Evolutionary conservation across 2,329 filamentous ascomycete species (phyloP).

Genomic region (Arthrobotrys sinensis): DNA sequence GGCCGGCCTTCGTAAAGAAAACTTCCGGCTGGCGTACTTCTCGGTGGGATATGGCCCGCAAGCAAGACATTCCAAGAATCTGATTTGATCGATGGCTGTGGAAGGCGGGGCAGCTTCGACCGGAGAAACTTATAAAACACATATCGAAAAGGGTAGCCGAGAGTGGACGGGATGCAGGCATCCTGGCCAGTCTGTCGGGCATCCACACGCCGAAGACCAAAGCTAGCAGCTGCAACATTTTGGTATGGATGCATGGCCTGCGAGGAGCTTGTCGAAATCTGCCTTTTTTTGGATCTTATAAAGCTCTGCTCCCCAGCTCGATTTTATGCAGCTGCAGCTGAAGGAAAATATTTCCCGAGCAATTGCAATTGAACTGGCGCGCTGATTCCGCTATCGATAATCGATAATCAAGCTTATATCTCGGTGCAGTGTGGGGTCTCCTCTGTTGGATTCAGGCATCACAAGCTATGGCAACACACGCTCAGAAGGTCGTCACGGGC

Average conservation of each 20-base stretch:
- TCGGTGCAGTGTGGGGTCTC: slow-evolving; percentile 9
- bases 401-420: slow-evolving; percentile 1
- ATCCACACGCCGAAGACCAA: slow-evolving; percentile 45
- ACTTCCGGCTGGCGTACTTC: slow-evolving; percentile 1
- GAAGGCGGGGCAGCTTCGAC: slow-evolving; percentile 36
- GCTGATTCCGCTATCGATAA: not conserved
- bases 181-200: slow-evolving; percentile 55
- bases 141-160: slow-evolving; percentile 43
- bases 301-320: slow-evolving; percentile 36
- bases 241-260: slow-evolving; percentile 20
- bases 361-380: not conserved
- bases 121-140: slow-evolving; percentile 51
- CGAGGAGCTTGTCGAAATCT: slow-evolving; percentile 18
- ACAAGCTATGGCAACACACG: slow-evolving; percentile 53
- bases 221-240: slow-evolving; percentile 17
- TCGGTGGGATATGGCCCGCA: slow-evolving; percentile 55
- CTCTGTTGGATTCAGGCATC: slow-evolving; percentile 24
- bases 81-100: slow-evolving; percentile 17
- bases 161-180: slow-evolving; percentile 38
- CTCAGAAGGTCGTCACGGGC: slow-evolving; percentile 34
- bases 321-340: slow-evolving; percentile 2
- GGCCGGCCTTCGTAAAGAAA: slow-evolving; percentile 8
- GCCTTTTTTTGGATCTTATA: slow-evolving; percentile 34
- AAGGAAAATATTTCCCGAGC: not conserved
- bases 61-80: slow-evolving; percentile 27